Percentiles rank a stretch among this genome's conserved stretches.
These are phyloP conservation scores for Entomortierella lignicola DNA, from an alignment of 192 early-diverging fungal genomes.

Conservation along the genomic window DNA sequence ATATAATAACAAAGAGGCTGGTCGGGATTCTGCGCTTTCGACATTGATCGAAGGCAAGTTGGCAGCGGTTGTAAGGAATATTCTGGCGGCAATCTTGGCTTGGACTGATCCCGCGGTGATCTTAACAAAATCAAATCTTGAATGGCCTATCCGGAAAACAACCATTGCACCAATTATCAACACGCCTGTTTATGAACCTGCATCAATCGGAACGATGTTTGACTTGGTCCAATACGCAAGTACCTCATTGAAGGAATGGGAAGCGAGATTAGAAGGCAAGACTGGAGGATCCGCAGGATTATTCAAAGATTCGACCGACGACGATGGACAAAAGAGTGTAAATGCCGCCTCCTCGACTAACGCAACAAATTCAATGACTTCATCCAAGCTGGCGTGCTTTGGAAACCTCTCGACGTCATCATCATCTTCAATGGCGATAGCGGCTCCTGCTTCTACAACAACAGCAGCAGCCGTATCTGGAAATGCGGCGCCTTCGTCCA, in stretches of 20 bases:
- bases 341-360: slow-evolving; percentile 8
- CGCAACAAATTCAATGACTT: slow-evolving; percentile 20
- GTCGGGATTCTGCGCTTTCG: slow-evolving; percentile 13
- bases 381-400: slow-evolving; percentile 33
- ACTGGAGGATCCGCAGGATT: slow-evolving; percentile 43
- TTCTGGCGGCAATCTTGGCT: slow-evolving; percentile 45
- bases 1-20: slow-evolving; percentile 31
- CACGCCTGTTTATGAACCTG: slow-evolving; percentile 33
- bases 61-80: slow-evolving; percentile 49
- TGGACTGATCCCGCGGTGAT: slow-evolving; percentile 52
- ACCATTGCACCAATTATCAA: slow-evolving; percentile 51
- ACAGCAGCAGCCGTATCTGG: not conserved
- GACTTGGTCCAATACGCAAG: slow-evolving; percentile 49
- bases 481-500: not conserved
- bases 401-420: slow-evolving; percentile 29
- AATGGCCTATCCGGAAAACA: slow-evolving; percentile 58
- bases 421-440: not conserved
- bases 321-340: slow-evolving; percentile 25
- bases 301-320: slow-evolving; percentile 35
- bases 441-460: not conserved
- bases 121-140: slow-evolving; percentile 36
- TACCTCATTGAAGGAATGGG: slow-evolving; percentile 54
- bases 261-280: slow-evolving; percentile 50
- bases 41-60: slow-evolving; percentile 33
- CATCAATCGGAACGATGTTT: slow-evolving; percentile 56